Evolutionary conservation across 768 basidiomycete genomes (phyloP), one percentile per base, ranked within the genome.

Genomic region (Boletus rubropictus): DNA sequence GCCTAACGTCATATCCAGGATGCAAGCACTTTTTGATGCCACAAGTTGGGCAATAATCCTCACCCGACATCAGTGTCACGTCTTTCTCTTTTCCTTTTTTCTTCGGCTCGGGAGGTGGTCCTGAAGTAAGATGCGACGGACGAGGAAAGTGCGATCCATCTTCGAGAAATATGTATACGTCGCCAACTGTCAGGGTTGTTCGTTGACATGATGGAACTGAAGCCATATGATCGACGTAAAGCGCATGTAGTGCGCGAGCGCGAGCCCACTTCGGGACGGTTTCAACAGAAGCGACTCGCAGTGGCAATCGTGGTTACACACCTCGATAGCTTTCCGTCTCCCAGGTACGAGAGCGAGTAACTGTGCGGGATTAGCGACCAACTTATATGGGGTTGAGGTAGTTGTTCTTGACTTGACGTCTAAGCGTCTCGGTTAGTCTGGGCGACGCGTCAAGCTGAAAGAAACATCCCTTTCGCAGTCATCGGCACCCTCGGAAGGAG

Each of bases 251-350:
- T n/a, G 5, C 76, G 29, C 29, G 29, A 14, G 29, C 29, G 11
- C 29, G 69, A 12, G 60, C 68, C 75, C 73, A 74, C 75, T 77
- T 51, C 27, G 27, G 8, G 6, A 28, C 24, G 5, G 7, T 20
- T 43, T 58, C 35, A 55, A 42, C 20, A 50, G 14, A 20, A 25
- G 14, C 22, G 9, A 15, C 14, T 35, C 11, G 34, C 29, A 17
- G 36, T 10, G 27, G 20, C 9, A 44, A 37, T n/a, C 31, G 21
- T n/a, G 25, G 24, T 2, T 33, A 55, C 71, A 31, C 25, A 75
- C 75, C 65, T 77, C 76, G 4, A 78, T 66, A 1, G 75, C 74
- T 53, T 77, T 77, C 35, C 72, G 67, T 34, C 72, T 70, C 27
- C 75, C 75, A 38, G 64, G 63, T 4, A 70, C 57, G 18, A 77